Evolutionary conservation across 2,329 filamentous ascomycete species (phyloP).

Genomic region (Cryphonectria parasitica): DNA sequence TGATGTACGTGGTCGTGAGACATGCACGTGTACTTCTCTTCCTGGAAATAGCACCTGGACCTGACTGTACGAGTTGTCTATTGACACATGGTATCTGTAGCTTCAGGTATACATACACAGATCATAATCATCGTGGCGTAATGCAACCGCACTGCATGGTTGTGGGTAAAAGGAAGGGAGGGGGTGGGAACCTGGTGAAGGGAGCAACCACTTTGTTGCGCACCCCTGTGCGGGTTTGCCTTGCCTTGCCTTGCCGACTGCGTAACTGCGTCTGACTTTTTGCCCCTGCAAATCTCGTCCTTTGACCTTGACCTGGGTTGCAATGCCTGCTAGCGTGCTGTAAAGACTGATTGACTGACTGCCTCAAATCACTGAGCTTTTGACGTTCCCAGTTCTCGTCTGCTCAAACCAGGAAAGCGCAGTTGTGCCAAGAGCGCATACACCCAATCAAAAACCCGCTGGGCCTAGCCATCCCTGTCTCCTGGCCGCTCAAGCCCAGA

Average conservation of each 20-base stretch:
- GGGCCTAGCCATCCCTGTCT: slow-evolving; percentile 14
- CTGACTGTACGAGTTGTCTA: not conserved
- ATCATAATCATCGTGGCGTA: not conserved
- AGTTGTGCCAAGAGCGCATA: slow-evolving; percentile 23
- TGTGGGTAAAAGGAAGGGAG: not conserved
- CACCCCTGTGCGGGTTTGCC: not conserved
- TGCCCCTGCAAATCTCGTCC: not conserved
- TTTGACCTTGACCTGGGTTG: not conserved
- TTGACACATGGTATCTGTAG: not conserved
- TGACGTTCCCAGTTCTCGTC: slow-evolving; percentile 6
- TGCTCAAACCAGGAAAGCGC: slow-evolving; percentile 30
- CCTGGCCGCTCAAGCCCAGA: slow-evolving; percentile 27
- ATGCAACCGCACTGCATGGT: not conserved
- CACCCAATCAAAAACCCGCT: slow-evolving; percentile 37
- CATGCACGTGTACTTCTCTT: not conserved
- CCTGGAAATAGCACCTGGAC: not conserved
- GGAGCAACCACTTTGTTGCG: not conserved
- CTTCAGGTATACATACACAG: not conserved
- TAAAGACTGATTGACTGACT: slow-evolving; percentile 1
- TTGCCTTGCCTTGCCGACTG: not conserved
- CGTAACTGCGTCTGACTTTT: not conserved
- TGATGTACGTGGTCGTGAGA: too few species aligned
- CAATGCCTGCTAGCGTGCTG: not conserved
- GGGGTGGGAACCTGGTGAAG: too few species aligned
- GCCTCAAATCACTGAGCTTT: not conserved